A percentile compares a stretch with the other conserved stretches of the same genome.
These are phyloP conservation scores for Pleurotus platypus DNA, from an alignment of 768 basidiomycete species.

Conservation along the genomic window DNA sequence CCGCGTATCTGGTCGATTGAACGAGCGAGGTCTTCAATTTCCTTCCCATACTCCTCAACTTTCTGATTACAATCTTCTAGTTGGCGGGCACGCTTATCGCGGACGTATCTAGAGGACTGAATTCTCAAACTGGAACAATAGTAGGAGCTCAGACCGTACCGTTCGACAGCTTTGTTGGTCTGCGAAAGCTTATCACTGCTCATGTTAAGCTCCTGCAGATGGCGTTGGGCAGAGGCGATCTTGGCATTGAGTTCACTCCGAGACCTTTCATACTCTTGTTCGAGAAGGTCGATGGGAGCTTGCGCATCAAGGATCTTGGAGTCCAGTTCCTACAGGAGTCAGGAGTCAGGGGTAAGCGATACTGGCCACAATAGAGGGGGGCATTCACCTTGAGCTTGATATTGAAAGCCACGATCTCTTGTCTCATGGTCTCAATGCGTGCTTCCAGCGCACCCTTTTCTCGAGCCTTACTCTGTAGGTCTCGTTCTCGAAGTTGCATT, in stretches of 20 bases:
- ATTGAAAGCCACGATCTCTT: conserved; percentile 45
- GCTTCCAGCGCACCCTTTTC: conserved; percentile 57
- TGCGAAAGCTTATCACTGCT: conserved; percentile 58
- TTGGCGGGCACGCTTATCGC: conserved; percentile 58
- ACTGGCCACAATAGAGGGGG: background rate
- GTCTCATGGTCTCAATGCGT: conserved; percentile 53
- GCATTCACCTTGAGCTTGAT: conserved; percentile 47
- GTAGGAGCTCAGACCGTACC: conserved; percentile 35
- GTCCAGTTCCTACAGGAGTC: conserved; percentile 54
- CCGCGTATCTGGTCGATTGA: conserved; percentile 36
- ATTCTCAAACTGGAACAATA: background rate
- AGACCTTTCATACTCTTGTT: conserved; percentile 45
- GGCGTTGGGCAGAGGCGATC: conserved; percentile 48
- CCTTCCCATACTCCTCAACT: conserved; percentile 40
- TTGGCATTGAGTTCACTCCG: conserved; percentile 49
- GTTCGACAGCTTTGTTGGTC: conserved; percentile 61
- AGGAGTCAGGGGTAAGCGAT: background rate
- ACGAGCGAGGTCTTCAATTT: conserved; percentile 31
- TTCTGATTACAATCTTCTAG: conserved; percentile 56
- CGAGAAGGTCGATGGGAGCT: conserved; percentile 61
- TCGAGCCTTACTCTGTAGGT: conserved; percentile 51
- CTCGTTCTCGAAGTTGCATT: conserved; percentile 59
- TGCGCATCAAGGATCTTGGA: conserved; percentile 55
- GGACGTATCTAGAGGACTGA: conserved; percentile 56
- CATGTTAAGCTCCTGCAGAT: conserved; percentile 63